phyloP scores from a whole-genome alignment of 345 rosid genomes.

The Euphorbia lathyris region DNA sequence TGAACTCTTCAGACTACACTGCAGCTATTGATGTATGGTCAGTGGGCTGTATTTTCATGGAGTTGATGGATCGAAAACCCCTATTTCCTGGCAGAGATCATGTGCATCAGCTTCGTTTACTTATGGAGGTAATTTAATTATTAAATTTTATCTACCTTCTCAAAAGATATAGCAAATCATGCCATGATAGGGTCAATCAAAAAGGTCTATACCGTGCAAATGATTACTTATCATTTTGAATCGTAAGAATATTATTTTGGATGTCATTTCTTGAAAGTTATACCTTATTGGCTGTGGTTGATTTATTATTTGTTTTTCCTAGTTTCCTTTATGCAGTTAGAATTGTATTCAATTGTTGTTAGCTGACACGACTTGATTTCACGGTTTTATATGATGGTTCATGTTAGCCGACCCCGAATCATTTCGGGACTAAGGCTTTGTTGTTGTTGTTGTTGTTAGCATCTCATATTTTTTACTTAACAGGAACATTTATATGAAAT shows the following conservation, averaged over 20 bases:
- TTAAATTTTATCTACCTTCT: constrained; percentile 1
- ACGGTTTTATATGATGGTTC: too few species aligned
- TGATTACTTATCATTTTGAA: too few species aligned
- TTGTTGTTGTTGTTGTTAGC: background rate
- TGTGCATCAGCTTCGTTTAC: constrained; percentile 79
- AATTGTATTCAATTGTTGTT: background rate
- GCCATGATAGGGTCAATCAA: background rate
- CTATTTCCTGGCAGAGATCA: constrained; percentile 87
- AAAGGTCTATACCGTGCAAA: too few species aligned
- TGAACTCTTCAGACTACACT: constrained; percentile 75
- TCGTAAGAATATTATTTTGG: background rate
- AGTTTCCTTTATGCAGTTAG: background rate
- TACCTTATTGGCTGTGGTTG: background rate
- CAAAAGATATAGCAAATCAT: background rate
- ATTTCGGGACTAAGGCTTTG: too few species aligned
- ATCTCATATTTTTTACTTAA: background rate
- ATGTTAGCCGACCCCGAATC: too few species aligned
- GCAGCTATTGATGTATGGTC: constrained; percentile 98
- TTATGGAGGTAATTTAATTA: constrained; percentile 61
- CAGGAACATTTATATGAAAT: constrained; percentile 1
- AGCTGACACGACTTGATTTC: too few species aligned
- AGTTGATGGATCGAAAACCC: constrained; percentile 72
- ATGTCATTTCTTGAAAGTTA: background rate
- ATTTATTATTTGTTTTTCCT: background rate
- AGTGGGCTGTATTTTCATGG: constrained; percentile 93